phyloP scores from a whole-genome alignment of 2,329 filamentous ascomycete species.

The Botrytis deweyae region DNA sequence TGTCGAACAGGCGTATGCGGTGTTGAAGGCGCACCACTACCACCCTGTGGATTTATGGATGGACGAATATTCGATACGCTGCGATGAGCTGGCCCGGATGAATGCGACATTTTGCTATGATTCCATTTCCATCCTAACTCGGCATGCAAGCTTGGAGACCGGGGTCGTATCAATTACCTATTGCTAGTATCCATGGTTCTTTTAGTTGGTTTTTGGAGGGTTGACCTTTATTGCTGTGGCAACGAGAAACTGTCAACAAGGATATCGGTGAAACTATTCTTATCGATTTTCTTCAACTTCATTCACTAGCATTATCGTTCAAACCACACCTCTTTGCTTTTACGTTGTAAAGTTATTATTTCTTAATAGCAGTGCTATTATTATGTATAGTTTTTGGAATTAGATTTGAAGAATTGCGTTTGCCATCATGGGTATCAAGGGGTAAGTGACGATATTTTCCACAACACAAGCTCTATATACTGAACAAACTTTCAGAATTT shows the following conservation, averaged over 20 bases:
- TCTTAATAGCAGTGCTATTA: slow-evolving; percentile 16
- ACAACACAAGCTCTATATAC: neutral
- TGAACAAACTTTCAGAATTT: slow-evolving; percentile 61
- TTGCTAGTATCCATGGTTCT: slow-evolving; percentile 10
- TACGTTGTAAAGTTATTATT: slow-evolving; percentile 2
- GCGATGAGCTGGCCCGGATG: slow-evolving; percentile 51
- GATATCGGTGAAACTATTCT: neutral
- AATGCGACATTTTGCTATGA: slow-evolving; percentile 34
- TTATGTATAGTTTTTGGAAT: slow-evolving; percentile 15
- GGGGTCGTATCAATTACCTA: slow-evolving; percentile 9
- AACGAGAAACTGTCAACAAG: slow-evolving; percentile 14
- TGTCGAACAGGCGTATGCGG: slow-evolving; percentile 60
- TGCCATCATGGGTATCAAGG: slow-evolving; percentile 62
- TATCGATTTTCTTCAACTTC: neutral
- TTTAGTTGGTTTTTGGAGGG: neutral
- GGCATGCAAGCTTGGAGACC: slow-evolving; percentile 12
- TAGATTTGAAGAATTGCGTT: neutral
- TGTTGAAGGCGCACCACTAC: slow-evolving; percentile 42
- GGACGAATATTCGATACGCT: slow-evolving; percentile 57
- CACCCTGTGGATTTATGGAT: slow-evolving; percentile 21
- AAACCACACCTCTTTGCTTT: neutral
- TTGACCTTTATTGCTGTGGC: slow-evolving; percentile 10
- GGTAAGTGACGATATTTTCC: slow-evolving; percentile 42
- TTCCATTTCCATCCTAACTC: slow-evolving; percentile 19
- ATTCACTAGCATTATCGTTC: neutral